These are phyloP conservation scores for Botrytis byssoidea DNA, from an alignment of 2,329 filamentous ascomycete genomes.

Conservation along the genomic window DNA sequence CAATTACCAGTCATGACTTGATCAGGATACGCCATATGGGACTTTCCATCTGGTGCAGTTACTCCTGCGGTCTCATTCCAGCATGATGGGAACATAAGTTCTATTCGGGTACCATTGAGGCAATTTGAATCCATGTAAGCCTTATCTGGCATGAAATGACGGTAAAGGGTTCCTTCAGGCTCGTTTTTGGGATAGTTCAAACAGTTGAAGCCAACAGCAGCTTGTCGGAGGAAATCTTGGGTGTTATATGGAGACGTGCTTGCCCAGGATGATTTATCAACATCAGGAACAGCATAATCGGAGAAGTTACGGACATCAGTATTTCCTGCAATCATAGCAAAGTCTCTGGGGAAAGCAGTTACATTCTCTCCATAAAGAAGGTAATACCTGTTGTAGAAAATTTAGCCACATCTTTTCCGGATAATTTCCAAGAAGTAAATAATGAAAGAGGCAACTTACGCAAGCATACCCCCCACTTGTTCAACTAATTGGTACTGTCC, in stretches of 20 bases:
- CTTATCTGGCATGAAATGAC: constrained; percentile 81
- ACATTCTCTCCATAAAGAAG: constrained; percentile 65
- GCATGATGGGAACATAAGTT: constrained; percentile 86
- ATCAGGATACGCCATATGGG: constrained; percentile 75
- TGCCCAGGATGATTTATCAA: constrained; percentile 68
- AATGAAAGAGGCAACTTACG: constrained; percentile 54
- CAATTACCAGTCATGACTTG: constrained; percentile 75
- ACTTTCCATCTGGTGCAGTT: constrained; percentile 53
- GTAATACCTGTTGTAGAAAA: constrained; percentile 66
- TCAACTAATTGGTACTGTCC: constrained; percentile 60
- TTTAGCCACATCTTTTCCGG: not conserved
- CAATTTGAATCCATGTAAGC: constrained; percentile 77
- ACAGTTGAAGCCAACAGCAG: constrained; percentile 92
- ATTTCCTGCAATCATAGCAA: constrained; percentile 80
- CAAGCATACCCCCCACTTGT: constrained; percentile 80
- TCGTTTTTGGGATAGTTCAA: constrained; percentile 67
- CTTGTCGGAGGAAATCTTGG: constrained; percentile 71
- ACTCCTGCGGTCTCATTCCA: constrained; percentile 69
- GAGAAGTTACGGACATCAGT: constrained; percentile 65
- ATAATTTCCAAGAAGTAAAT: not conserved
- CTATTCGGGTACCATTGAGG: constrained; percentile 74
- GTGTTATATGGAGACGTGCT: constrained; percentile 48
- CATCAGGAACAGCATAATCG: constrained; percentile 60
- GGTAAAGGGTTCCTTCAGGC: constrained; percentile 62
- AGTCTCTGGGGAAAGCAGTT: constrained; percentile 71